phyloP scores from a whole-genome alignment of 2,329 filamentous ascomycete genomes.

The Aspergillus phoenicis region DNA sequence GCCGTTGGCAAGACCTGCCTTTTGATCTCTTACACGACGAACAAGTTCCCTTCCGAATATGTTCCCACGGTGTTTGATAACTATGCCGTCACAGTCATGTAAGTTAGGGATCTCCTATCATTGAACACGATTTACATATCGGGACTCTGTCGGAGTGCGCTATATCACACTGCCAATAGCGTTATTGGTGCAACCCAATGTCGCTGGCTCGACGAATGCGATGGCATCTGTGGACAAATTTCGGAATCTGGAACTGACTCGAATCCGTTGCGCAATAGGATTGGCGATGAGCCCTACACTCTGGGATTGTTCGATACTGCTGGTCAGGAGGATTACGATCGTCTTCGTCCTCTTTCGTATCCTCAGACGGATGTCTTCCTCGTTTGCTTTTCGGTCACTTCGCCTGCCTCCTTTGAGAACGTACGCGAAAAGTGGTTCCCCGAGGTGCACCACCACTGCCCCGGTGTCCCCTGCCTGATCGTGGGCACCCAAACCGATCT shows the following conservation, averaged over 20 bases:
- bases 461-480: slow-evolving; percentile 94
- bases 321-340: slow-evolving; percentile 99
- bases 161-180: neutral
- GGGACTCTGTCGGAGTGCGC: neutral
- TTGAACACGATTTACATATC: too few species aligned
- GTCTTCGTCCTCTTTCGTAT: slow-evolving; percentile 92
- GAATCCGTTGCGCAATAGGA: slow-evolving; percentile 61
- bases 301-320: slow-evolving; percentile 97
- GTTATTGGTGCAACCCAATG: neutral
- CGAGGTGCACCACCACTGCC: slow-evolving; percentile 97
- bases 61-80: slow-evolving; percentile 99
- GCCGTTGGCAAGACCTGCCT: slow-evolving; percentile 99
- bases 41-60: slow-evolving; percentile 99
- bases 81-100: slow-evolving; percentile 99
- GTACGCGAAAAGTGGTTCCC: slow-evolving; percentile 99
- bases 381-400: slow-evolving; percentile 97
- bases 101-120: slow-evolving; percentile 51
- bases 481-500: slow-evolving; percentile 98
- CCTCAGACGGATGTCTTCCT: slow-evolving; percentile 98
- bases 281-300: slow-evolving; percentile 97
- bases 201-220: neutral
- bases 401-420: slow-evolving; percentile 97
- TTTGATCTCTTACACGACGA: slow-evolving; percentile 98
- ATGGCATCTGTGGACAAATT: neutral
- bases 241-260: slow-evolving; percentile 10